phyloP scores from a whole-genome alignment of 179 eudicot genomes.

The Heliamphora pulchella region DNA sequence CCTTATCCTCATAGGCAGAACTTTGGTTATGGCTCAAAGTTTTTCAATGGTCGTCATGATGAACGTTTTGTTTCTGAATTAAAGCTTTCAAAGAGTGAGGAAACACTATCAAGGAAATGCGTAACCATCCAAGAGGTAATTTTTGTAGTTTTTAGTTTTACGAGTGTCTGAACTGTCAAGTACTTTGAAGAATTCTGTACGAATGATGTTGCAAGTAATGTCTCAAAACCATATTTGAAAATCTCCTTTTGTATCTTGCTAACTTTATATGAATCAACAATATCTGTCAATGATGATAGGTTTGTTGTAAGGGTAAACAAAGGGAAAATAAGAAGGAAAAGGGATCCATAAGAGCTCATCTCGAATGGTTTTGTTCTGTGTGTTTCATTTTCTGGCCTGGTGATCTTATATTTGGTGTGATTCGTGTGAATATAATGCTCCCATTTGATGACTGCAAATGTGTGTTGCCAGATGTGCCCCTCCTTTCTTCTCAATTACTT shows the following conservation, averaged over 20 bases:
- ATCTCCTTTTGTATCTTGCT: background rate
- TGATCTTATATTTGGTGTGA: background rate
- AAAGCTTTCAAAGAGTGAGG: slow-evolving; percentile 88
- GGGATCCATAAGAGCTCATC: background rate
- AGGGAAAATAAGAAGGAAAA: background rate
- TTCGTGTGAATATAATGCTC: background rate
- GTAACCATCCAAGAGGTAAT: slow-evolving; percentile 75
- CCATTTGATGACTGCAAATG: background rate
- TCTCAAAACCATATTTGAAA: background rate
- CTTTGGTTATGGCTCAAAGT: slow-evolving; percentile 46
- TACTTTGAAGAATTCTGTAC: background rate
- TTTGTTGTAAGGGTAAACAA: background rate
- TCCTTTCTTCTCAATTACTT: background rate
- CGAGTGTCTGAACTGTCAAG: background rate
- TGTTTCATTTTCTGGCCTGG: background rate
- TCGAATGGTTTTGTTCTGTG: background rate
- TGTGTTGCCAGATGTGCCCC: background rate
- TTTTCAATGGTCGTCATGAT: slow-evolving; percentile 54
- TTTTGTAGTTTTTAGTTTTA: background rate
- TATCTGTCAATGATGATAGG: background rate
- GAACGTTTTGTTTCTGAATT: slow-evolving; percentile 94
- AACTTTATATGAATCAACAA: background rate
- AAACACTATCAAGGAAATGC: slow-evolving; percentile 75
- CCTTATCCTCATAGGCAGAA: slow-evolving; percentile 58
- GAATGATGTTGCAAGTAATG: background rate